Evolutionary conservation across 345 rosid genomes (phyloP), one percentile per base, ranked within the genome.

Genomic region (Syzygium aromaticum): DNA sequence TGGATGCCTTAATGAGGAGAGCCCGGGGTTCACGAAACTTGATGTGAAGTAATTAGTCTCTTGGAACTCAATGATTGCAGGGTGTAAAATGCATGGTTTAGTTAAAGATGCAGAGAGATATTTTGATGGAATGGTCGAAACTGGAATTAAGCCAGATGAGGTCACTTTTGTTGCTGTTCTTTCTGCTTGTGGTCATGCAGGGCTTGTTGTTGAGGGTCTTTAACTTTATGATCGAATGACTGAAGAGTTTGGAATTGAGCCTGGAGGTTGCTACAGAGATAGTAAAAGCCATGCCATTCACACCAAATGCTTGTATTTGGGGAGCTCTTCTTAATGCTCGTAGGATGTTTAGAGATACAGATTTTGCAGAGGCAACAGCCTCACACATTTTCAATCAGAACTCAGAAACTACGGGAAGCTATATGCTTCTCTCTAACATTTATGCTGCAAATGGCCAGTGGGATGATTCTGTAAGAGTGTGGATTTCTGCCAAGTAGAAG

Each of bases 11-110:
- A 77, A 38, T 51, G 92, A 92, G 84, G 99, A 96, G 40, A 87
- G 52, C 89, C 54, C 52, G 43, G 91, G 94, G 13, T 97, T 97
- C 90, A 93, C 92, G 89, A 87, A 88, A 77, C 92, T 93, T 14
- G 85, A 88, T 80, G 90, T 77, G 15, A 94, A 90, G 89, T 98
- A 97, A 92, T 84, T 92, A 87, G 91, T 94, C 87, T 92, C 97
- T 16, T 96, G 98, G 99, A 97, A 96, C 89, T 91, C 98, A 11
- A 93, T 96, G 86, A 94, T 97, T 80, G 91, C 91, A 63, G 99
- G 97, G 77, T 94, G 93, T 67, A 98, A 97, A 85, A 93, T 93
- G 95, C 95, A 94, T 40, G 92, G 92, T 40, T 88, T 88, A 86
- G 93, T 92, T 43, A 85, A 77, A 61, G 88, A 86, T 86, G 94